phyloP scores from a whole-genome alignment of 352 stramenopile species.

The Paralagenidium karlingii region DNA sequence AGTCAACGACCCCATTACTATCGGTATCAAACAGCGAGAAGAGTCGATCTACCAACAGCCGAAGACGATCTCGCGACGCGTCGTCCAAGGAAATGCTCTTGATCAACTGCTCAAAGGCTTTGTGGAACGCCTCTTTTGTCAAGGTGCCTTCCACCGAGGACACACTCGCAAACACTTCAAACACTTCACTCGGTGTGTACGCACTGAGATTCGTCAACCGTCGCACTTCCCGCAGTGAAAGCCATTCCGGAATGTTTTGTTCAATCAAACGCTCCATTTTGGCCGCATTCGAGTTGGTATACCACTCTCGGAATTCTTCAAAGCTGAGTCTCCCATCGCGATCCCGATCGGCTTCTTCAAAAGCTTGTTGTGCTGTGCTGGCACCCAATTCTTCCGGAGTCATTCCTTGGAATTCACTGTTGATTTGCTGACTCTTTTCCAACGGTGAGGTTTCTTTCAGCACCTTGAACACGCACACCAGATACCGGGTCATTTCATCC shows the following conservation, averaged over 20 bases:
- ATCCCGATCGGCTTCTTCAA: conserved; percentile 11
- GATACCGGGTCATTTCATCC: conserved; percentile 12
- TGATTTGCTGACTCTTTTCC: conserved; percentile 2
- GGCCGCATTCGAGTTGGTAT: conserved; percentile 49
- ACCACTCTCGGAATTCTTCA: conserved; percentile 61
- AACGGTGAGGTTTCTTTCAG: conserved; percentile 10
- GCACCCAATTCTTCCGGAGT: conserved; percentile 6
- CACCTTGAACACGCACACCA: conserved; percentile 13
- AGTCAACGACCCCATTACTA: conserved; percentile 7
- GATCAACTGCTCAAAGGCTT: conserved; percentile 57
- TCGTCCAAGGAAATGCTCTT: conserved; percentile 11
- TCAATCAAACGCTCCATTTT: conserved; percentile 72
- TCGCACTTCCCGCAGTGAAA: conserved; percentile 61
- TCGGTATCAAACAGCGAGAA: conserved; percentile 12
- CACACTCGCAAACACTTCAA: conserved; percentile 60
- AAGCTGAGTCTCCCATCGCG: conserved; percentile 10
- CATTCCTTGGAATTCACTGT: conserved; percentile 4
- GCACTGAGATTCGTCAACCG: conserved; percentile 61
- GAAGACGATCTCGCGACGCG: conserved; percentile 24
- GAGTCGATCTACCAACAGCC: conserved; percentile 10
- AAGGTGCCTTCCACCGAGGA: conserved; percentile 44
- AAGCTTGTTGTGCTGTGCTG: conserved; percentile 12
- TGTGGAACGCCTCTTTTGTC: conserved; percentile 47
- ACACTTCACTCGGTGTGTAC: conserved; percentile 55
- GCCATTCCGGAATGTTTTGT: conserved; percentile 64